Percentiles rank a stretch among this genome's conserved stretches.
These are phyloP conservation scores for Exophiala oligosperma DNA, from an alignment of 2,329 filamentous ascomycete species.

Conservation along the genomic window DNA sequence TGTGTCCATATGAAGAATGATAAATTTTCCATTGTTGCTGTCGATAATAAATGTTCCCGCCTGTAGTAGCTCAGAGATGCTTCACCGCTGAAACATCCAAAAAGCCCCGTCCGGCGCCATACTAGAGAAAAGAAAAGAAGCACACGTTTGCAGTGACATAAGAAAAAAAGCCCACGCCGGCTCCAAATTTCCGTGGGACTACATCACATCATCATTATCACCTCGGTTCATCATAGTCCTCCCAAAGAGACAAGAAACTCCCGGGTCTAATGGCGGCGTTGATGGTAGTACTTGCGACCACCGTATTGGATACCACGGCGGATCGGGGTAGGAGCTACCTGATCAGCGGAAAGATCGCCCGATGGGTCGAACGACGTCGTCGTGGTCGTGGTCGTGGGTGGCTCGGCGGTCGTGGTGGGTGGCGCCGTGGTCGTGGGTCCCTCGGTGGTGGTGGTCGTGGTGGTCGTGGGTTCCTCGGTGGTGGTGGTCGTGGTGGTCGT, in stretches of 20 bases:
- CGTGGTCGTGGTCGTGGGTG: constrained; percentile 3
- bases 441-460: neutral
- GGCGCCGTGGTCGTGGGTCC: neutral
- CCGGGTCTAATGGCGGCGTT: constrained; percentile 5
- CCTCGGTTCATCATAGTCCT: neutral
- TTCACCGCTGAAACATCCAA: neutral
- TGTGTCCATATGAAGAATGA: neutral
- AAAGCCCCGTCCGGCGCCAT: constrained; percentile 1
- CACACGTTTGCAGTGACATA: neutral
- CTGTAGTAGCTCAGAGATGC: constrained; percentile 3
- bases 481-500: neutral
- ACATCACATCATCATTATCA: neutral
- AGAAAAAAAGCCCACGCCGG: neutral
- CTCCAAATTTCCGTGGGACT: neutral
- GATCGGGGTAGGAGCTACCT: neutral
- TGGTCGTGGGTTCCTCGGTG: neutral
- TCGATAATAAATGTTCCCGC: neutral
- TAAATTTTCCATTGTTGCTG: neutral
- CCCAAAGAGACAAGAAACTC: neutral
- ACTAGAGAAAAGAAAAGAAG: neutral
- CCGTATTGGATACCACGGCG: constrained; percentile 13
- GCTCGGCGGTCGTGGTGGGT: neutral
- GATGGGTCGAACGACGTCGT: constrained; percentile 9
- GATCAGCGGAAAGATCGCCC: constrained; percentile 6
- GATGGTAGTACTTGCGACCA: constrained; percentile 8